Conservation (phyloP, 2,329 filamentous ascomycete species). For the Emmonsiellopsis sp. region DNA sequence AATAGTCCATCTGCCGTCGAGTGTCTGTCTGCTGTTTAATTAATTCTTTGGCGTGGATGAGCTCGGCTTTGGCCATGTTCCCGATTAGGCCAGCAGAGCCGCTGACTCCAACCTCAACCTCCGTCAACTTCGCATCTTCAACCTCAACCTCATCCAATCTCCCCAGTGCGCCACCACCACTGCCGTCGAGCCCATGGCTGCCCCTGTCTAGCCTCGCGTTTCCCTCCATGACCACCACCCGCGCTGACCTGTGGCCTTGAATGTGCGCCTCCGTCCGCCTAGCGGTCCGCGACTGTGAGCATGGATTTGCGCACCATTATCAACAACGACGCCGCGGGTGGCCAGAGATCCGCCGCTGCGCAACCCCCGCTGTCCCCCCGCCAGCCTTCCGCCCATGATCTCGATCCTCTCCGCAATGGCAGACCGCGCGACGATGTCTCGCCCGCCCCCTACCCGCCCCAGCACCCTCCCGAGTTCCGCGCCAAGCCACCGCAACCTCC, state of each 20-base stretch:
- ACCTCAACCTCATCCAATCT: neutral
- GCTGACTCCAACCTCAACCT: too few species aligned
- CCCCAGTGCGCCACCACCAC: neutral
- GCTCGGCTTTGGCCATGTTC: too few species aligned
- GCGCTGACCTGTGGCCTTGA: neutral
- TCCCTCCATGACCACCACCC: neutral
- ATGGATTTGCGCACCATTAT: conserved; percentile 49
- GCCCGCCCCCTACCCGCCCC: neutral
- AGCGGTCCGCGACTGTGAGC: conserved; percentile 11
- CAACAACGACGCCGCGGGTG: conserved; percentile 35
- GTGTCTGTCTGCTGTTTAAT: too few species aligned
- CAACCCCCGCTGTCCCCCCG: conserved; percentile 12
- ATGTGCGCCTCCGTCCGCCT: neutral
- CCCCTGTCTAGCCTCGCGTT: neutral
- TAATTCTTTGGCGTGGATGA: too few species aligned
- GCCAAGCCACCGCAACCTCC: conserved; percentile 30
- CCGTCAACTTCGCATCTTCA: neutral
- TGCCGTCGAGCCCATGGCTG: neutral
- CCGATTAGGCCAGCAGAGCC: too few species aligned
- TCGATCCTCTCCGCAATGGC: neutral
- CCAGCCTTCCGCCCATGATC: neutral
- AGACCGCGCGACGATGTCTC: conserved; percentile 4
- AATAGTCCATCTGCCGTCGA: too few species aligned
- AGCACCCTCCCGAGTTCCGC: neutral
- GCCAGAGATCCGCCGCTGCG: conserved; percentile 18